Base-by-base conservation (phyloP, 169 alveolate species). In the Plasmodium falciparum region DNA sequence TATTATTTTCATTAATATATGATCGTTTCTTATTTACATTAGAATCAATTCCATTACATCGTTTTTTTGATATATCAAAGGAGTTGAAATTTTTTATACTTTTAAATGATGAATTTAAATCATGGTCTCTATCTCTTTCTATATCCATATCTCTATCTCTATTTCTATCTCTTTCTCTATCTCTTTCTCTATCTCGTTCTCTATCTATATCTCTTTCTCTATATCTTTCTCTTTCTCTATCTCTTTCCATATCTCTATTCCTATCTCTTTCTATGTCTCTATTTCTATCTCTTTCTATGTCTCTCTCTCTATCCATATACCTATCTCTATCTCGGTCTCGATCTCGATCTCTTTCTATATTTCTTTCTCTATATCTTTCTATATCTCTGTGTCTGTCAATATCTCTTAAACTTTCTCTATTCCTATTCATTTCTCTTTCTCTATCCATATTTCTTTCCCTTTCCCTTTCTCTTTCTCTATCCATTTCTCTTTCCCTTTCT, bases 11-110 rank as follows among this genome's bases (percentile, higher is more conserved):
- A 69, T 62, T 75, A 45, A 54, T 26, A 39, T 45, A 12, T 2
- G 67, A 69, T n/a, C 89, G 63, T 54, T 75, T 75, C 43, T 71
- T 47, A 20, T 54, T 43, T 26, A 39, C 13, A 56, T 63, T 75
- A 56, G 75, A 29, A 26, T 75, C 76, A 50, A 45, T 26, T 61
- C 69, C 88, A 45, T 63, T 78, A 63, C 26, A 22, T 66, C 54
- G 65, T 24, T 52, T 78, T 66, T 63, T 66, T 12, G 29, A 65
- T 65, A 15, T 22, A 7, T 49, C 78, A 39, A 59, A 26, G 1
- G 70, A 47, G 3, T 50, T n/a, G 45, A 29, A 13, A 4, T 47
- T 59, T 59, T 67, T 78, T 15, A 17, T 47, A 5, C 43, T 67
- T 66, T 54, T 54, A 50, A 22, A 65, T n/a, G 54, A 15, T 6